These are phyloP conservation scores for Cladosporium sp. DNA, from an alignment of 2,329 filamentous ascomycete species.

Conservation along the genomic window DNA sequence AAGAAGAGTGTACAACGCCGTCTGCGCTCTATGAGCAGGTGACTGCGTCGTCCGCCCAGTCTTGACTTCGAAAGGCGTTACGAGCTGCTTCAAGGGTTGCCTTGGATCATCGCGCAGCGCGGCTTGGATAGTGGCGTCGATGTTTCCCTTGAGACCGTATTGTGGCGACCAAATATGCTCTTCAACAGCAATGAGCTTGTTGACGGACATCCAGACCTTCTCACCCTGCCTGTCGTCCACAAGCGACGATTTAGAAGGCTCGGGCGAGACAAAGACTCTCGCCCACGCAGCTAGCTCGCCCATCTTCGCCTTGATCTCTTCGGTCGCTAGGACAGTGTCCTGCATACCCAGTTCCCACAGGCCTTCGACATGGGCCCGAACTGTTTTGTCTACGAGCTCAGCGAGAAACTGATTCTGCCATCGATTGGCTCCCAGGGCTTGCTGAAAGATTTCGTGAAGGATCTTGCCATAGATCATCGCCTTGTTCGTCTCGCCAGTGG, in stretches of 20 bases:
- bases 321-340: slow-evolving; percentile 65
- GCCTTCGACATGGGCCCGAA: slow-evolving; percentile 79
- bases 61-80: slow-evolving; percentile 93
- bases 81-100: slow-evolving; percentile 57
- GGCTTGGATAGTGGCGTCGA: slow-evolving; percentile 93
- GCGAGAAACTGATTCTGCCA: slow-evolving; percentile 71
- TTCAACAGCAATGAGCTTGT: slow-evolving; percentile 91
- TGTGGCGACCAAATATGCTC: slow-evolving; percentile 98
- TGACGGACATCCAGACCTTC: slow-evolving; percentile 77
- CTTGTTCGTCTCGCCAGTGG: slow-evolving; percentile 72
- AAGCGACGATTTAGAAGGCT: slow-evolving; percentile 67
- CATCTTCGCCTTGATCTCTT: slow-evolving; percentile 80
- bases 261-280: slow-evolving; percentile 67
- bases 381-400: slow-evolving; percentile 61
- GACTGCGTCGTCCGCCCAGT: slow-evolving; percentile 79
- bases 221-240: slow-evolving; percentile 76
- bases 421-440: slow-evolving; percentile 74
- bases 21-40: slow-evolving; percentile 84
- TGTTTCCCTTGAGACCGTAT: slow-evolving; percentile 96
- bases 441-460: slow-evolving; percentile 92
- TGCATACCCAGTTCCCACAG: slow-evolving; percentile 78
- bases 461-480: slow-evolving; percentile 90
- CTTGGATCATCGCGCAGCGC: slow-evolving; percentile 68
- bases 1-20: slow-evolving; percentile 86
- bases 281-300: slow-evolving; percentile 81